Conservation (phyloP, 169 alveolate species). For the Sarcocystis neurona region DNA sequence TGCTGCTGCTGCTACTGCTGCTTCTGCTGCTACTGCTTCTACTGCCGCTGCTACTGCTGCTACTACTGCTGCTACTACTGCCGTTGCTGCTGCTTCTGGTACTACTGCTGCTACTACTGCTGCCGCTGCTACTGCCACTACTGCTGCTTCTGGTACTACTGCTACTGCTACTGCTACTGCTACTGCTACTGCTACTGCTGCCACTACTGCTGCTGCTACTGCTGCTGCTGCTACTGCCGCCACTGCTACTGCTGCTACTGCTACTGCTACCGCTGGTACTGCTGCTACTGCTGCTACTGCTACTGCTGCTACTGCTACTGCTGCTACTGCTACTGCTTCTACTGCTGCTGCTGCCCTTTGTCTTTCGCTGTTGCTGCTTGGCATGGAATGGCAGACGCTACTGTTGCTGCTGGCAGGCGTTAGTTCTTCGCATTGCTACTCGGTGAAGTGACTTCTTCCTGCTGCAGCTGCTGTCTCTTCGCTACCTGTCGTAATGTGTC, state of each 20-base stretch:
- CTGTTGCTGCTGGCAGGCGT: not conserved
- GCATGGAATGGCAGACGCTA: too few species aligned
- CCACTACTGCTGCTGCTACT: not conserved
- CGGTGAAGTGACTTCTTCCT: too few species aligned
- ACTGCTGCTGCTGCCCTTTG: not conserved
- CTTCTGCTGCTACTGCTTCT: not conserved
- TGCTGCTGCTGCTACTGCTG: not conserved
- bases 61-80: not conserved
- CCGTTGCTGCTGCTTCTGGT: too few species aligned
- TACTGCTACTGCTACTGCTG: not conserved
- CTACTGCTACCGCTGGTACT: not conserved
- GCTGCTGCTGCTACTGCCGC: not conserved
- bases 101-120: not conserved
- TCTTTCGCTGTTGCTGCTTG: too few species aligned
- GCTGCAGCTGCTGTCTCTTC: too few species aligned
- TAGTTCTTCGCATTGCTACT: not conserved
- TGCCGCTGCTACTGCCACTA: not conserved
- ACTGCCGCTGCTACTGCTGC: not conserved
- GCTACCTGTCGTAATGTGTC: too few species aligned
- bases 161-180: not conserved
- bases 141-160: not conserved
- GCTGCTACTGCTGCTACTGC: not conserved
- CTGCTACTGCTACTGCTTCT: not conserved
- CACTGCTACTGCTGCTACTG: not conserved
- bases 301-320: not conserved